Conservation (phyloP, 1,284 basidiomycete genomes). For the Leccinum angustisporum region DNA sequence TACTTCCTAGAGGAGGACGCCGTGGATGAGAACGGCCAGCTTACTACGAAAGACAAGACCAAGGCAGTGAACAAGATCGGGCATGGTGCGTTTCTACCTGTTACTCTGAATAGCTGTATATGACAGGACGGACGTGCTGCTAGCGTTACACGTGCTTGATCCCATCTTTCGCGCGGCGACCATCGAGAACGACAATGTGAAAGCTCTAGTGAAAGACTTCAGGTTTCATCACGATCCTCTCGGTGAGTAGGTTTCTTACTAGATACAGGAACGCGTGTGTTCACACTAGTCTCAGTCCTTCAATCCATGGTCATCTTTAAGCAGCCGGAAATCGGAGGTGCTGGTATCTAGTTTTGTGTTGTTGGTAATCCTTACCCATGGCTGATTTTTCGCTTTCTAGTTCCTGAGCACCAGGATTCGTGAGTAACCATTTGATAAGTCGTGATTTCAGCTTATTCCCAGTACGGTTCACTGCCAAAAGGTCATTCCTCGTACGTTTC, state of each 20-base stretch:
- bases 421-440: slow-evolving; percentile 39
- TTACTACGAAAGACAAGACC: slow-evolving; percentile 76
- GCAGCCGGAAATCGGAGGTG: slow-evolving; percentile 84
- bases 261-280: not conserved
- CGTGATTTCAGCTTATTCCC: slow-evolving; percentile 5
- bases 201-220: slow-evolving; percentile 69
- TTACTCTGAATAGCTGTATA: not conserved
- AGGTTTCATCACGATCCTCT: slow-evolving; percentile 81
- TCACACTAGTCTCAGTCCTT: slow-evolving; percentile 52
- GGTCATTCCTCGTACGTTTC: slow-evolving; percentile 68
- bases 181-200: slow-evolving; percentile 70
- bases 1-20: slow-evolving; percentile 89
- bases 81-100: slow-evolving; percentile 52
- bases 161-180: slow-evolving; percentile 78
- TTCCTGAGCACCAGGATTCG: slow-evolving; percentile 83
- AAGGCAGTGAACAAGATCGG: slow-evolving; percentile 84
- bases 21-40: slow-evolving; percentile 57
- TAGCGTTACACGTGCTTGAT: slow-evolving; percentile 83
- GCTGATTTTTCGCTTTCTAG: slow-evolving; percentile 36
- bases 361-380: slow-evolving; percentile 1
- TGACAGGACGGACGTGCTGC: not conserved
- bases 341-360: slow-evolving; percentile 50
- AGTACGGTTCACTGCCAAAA: slow-evolving; percentile 27
- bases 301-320: slow-evolving; percentile 97
- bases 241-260: slow-evolving; percentile 43